Evolutionary conservation across 2,329 filamentous ascomycete genomes (phyloP), one percentile per base, ranked within the genome.

Genomic region (Paracoccidioides brasiliensis): DNA sequence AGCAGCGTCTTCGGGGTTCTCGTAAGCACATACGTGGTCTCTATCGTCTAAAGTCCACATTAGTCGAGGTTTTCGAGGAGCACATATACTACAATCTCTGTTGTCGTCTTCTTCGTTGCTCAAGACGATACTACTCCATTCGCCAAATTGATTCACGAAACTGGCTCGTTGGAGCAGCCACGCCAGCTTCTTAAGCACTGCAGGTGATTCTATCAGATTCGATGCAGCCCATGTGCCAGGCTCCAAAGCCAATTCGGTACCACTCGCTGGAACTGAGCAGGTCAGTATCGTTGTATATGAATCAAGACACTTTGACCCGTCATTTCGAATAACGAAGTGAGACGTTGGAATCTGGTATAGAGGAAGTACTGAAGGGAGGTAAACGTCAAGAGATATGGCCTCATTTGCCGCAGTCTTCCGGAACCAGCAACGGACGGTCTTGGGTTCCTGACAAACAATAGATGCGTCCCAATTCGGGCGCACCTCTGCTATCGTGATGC

Each of bases 1-100:
- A 1, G 73, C 75, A 35, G 79, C 78, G 57, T 74, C 70, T 55
- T 72, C 63, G 0, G 75, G 72, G 59, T 82, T 73, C 61, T 82
- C 80, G 51, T 74, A 76, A 0, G 77, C 71, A 12, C 67, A 67
- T 22, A 76, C 57, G 12, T 57, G 58, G 5, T 64, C 64, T 45
- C 60, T 64, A 48, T 57, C 58, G 48, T 67, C 59, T 4, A 65
- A 59, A 2, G 65, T 64, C 70, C 70, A 72, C 9, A 67, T 52
- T 7, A 71, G 64, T 33, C 58, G 59, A 10, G 70, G 69, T 35
- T 65, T 66, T 42, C 44, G 53, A 9, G 70, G 70, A 7, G 64
- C 63, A 51, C 70, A 72, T n/a, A 61, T 54, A 5, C 44, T 48
- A 53, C 69, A 72, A 2, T 57, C 44, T 1, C 22, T 22, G 22